Evolutionary conservation across 768 basidiomycete species (phyloP).

Genomic region (Gloeopeniophorella convolvens): DNA sequence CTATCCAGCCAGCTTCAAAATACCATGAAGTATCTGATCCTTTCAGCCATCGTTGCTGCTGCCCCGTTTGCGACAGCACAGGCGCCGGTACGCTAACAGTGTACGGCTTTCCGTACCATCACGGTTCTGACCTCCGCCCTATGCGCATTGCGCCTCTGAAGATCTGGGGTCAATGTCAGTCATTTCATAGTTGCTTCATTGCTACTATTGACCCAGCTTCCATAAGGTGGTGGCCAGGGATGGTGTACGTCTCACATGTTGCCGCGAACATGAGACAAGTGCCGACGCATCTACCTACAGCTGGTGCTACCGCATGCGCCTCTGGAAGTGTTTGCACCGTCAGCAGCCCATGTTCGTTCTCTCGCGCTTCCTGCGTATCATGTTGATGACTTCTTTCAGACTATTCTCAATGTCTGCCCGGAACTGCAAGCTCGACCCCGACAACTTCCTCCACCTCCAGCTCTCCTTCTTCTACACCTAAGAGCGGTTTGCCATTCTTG

Average conservation of each 20-base stretch:
- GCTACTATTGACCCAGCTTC: neutral
- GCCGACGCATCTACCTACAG: conserved; percentile 9
- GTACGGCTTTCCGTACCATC: too few relatives aligned
- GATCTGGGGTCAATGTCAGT: conserved; percentile 25
- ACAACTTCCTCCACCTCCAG: conserved; percentile 6
- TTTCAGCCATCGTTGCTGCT: conserved; percentile 21
- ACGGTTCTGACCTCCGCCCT: too few relatives aligned
- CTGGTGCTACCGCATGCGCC: conserved; percentile 26
- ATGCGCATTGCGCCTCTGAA: too few relatives aligned
- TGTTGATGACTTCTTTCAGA: conserved; percentile 17
- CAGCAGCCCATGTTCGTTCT: conserved; percentile 24
- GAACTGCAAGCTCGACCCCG: conserved; percentile 18
- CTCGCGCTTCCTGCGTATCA: neutral
- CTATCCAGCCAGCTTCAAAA: neutral
- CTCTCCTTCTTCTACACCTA: conserved; percentile 19
- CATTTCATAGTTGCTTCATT: neutral
- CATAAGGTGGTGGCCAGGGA: conserved; percentile 23
- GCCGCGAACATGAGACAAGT: too few relatives aligned
- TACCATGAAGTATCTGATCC: conserved; percentile 22
- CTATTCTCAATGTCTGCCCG: conserved; percentile 30
- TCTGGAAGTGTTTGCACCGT: conserved; percentile 26
- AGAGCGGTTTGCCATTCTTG: conserved; percentile 31
- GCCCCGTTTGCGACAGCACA: conserved; percentile 23
- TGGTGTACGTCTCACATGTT: conserved; percentile 21
- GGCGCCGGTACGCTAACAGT: conserved; percentile 20